Evolutionary conservation across 2,329 filamentous ascomycete genomes (phyloP).

Genomic region (Tolypocladium ophioglossoides): DNA sequence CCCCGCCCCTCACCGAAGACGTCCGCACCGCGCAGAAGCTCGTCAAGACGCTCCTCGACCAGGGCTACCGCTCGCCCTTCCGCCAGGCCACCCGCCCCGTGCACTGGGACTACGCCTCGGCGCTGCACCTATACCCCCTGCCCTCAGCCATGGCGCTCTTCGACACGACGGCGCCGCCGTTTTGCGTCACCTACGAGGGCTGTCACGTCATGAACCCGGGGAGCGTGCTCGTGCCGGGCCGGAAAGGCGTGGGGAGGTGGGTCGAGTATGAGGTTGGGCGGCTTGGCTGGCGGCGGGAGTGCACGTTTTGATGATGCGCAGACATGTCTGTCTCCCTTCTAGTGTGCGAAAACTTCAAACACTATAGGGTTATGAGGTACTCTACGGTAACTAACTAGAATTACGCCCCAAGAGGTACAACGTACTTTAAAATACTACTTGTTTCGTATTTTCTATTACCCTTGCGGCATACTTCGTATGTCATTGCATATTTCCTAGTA

Average conservation of each 20-base stretch:
- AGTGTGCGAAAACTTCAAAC: too few relatives aligned
- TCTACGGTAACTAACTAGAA: too few relatives aligned
- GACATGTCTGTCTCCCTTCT: too few relatives aligned
- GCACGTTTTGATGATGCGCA: slow-evolving; percentile 33
- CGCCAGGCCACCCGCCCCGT: slow-evolving; percentile 68
- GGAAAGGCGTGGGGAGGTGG: slow-evolving; percentile 66
- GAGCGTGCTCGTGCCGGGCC: slow-evolving; percentile 57
- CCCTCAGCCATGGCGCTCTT: slow-evolving; percentile 76
- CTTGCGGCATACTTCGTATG: not conserved
- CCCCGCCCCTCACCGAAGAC: slow-evolving; percentile 28
- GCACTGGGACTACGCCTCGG: slow-evolving; percentile 75
- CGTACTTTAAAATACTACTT: too few relatives aligned
- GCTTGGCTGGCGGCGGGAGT: slow-evolving; percentile 53
- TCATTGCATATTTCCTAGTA: not conserved
- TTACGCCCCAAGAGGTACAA: too few relatives aligned
- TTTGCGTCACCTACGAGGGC: slow-evolving; percentile 85
- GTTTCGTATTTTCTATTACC: not conserved
- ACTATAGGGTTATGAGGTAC: too few relatives aligned
- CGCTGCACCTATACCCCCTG: slow-evolving; percentile 76
- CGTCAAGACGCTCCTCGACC: slow-evolving; percentile 85
- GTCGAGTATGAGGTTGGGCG: slow-evolving; percentile 71
- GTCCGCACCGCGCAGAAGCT: slow-evolving; percentile 58
- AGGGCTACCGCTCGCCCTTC: slow-evolving; percentile 83
- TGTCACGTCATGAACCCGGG: slow-evolving; percentile 95
- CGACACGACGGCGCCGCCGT: slow-evolving; percentile 71